Conservation (phyloP, 495 filamentous ascomycete species). For the Monascus purpureus region DNA sequence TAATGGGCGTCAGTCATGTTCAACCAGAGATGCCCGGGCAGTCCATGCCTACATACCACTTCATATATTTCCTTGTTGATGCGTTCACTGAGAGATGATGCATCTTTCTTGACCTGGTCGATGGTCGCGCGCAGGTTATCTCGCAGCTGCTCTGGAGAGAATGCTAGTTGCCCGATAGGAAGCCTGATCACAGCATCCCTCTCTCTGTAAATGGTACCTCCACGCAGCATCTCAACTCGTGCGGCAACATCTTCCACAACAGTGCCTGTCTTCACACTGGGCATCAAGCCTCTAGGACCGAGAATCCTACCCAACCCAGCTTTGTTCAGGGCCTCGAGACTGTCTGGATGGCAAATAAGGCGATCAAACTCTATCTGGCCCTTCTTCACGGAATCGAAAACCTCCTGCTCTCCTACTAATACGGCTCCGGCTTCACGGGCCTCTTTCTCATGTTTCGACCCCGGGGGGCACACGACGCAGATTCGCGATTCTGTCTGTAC, state of each 20-base stretch:
- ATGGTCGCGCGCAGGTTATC: conserved; percentile 75
- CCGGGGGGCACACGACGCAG: conserved; percentile 75
- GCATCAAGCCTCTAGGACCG: conserved; percentile 86
- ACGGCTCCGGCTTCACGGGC: conserved; percentile 64
- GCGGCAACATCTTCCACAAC: conserved; percentile 63
- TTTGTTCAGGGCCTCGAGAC: conserved; percentile 57
- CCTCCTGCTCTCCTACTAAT: conserved; percentile 67
- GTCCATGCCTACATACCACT: conserved; percentile 42
- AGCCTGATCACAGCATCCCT: conserved; percentile 70
- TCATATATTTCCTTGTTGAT: conserved; percentile 75
- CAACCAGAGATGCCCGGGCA: not conserved
- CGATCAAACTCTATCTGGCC: conserved; percentile 75
- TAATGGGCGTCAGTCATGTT: conserved; percentile 12
- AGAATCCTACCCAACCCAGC: conserved; percentile 65
- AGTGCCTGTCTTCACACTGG: conserved; percentile 71
- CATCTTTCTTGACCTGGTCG: conserved; percentile 62
- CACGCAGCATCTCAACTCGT: conserved; percentile 63
- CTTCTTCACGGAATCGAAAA: conserved; percentile 67
- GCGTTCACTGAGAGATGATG: conserved; percentile 50
- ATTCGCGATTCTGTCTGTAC: conserved; percentile 76
- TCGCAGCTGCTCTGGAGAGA: conserved; percentile 73
- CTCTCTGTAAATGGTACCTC: conserved; percentile 78
- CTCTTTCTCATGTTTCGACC: conserved; percentile 49
- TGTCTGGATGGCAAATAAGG: conserved; percentile 73
- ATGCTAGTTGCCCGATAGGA: conserved; percentile 80